A percentile compares a stretch with the other conserved stretches of the same genome.
Conservation (phyloP, 768 basidiomycete species). For the Coprinopsis marcescibilis region DNA sequence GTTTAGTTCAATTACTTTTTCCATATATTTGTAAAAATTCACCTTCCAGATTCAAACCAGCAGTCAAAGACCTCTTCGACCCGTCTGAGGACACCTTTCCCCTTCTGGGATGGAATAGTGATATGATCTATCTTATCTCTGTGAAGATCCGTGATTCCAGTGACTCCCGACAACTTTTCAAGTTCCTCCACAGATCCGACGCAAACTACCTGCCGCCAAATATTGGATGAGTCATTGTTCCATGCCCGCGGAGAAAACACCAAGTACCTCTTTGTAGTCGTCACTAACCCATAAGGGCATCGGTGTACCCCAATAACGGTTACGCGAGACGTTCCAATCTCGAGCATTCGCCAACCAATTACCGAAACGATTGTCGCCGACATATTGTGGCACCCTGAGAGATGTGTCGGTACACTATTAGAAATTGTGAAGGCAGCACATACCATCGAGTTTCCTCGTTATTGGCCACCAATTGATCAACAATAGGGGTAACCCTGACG, state of each 20-base stretch:
- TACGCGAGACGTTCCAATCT: slow-evolving; percentile 99
- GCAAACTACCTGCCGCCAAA: slow-evolving; percentile 77
- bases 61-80: slow-evolving; percentile 99
- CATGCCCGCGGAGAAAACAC: too few relatives aligned
- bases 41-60: slow-evolving; percentile 99
- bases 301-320: slow-evolving; percentile 98
- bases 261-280: slow-evolving; percentile 90
- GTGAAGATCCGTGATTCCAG: slow-evolving; percentile 84
- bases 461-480: slow-evolving; percentile 83
- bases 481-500: slow-evolving; percentile 78
- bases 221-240: too few relatives aligned
- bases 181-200: slow-evolving; percentile 86
- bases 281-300: slow-evolving; percentile 95
- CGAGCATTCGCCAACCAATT: slow-evolving; percentile 98
- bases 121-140: slow-evolving; percentile 93
- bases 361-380: slow-evolving; percentile 90
- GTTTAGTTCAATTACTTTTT: not conserved
- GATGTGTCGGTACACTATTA: slow-evolving; percentile 1
- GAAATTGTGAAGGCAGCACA: slow-evolving; percentile 11
- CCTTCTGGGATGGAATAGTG: slow-evolving; percentile 87
- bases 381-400: slow-evolving; percentile 80
- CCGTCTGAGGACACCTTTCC: slow-evolving; percentile 80
- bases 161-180: slow-evolving; percentile 77
- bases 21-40: slow-evolving; percentile 15
- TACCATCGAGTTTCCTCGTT: slow-evolving; percentile 90